Evolutionary conservation across 2,329 filamentous ascomycete species (phyloP).

Genomic region (Byssoonygena ceratinophila): DNA sequence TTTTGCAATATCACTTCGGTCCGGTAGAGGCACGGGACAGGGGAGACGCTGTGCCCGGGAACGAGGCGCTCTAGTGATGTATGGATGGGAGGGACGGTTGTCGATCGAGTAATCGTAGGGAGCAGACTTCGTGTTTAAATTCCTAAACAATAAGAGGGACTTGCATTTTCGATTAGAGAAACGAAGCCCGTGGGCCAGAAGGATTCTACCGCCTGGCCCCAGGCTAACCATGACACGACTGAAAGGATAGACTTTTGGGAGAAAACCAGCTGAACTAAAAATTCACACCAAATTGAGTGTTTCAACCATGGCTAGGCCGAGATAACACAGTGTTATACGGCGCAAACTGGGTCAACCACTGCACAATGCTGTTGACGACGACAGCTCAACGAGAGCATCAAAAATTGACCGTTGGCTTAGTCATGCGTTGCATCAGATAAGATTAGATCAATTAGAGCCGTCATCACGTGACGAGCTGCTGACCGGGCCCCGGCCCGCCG

Average conservation of each 20-base stretch:
- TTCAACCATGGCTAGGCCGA: conserved; percentile 23
- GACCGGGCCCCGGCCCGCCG: too few relatives aligned
- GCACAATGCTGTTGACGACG: background rate
- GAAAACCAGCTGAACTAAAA: conserved; percentile 19
- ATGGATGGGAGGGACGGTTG: background rate
- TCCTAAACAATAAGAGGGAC: background rate
- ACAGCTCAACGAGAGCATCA: background rate
- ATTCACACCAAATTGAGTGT: conserved; percentile 12
- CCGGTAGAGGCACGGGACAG: conserved; percentile 17
- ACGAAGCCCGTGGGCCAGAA: conserved; percentile 11
- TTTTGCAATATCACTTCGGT: conserved; percentile 21
- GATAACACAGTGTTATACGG: background rate
- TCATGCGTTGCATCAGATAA: conserved; percentile 1
- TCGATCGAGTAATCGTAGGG: background rate
- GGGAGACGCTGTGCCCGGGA: conserved; percentile 9
- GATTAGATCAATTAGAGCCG: background rate
- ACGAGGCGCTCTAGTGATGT: conserved; percentile 5
- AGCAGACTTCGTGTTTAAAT: background rate
- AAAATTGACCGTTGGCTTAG: background rate
- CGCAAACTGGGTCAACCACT: background rate
- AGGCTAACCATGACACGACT: conserved; percentile 36
- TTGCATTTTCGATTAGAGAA: conserved; percentile 1
- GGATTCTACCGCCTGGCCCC: conserved; percentile 24
- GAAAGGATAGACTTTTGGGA: conserved; percentile 17
- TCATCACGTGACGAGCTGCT: too few relatives aligned